Base-by-base conservation (phyloP, 306 rosid genomes). In the Benincasa hispida region DNA sequence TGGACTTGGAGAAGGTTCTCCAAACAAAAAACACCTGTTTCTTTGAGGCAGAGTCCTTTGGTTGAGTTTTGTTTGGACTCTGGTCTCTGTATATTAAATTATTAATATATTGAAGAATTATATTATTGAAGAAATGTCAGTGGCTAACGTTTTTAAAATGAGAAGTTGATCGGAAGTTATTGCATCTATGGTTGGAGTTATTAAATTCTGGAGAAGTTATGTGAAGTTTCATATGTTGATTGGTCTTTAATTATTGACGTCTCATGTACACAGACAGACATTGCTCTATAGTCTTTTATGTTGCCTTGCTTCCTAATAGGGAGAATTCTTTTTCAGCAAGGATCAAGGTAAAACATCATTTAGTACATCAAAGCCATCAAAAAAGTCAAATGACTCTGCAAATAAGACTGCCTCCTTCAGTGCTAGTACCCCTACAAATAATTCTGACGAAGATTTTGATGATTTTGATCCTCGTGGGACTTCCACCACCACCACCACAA, bases 391-490 rank as follows among this genome's bases (percentile, higher is more conserved):
- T 10, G 87, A 77, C 77, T 72, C 77, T 61, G 89, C 86, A 60
- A 81, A 77, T 54, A 83, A 86, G 63, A 56, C 79, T 79, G 79
- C 86, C 80, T 78, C 88, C 69, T 91, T 89, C 76, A 83, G 85
- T 47, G 42, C 90, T 55, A 81, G 76, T 73, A 82, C 61, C 77
- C 82, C 83, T 62, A 80, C 79, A 54, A 87, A 79, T 56, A 80
- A 76, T 54, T 73, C 83, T 1, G 93, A 91, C 41, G 96, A 90
- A 63, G 96, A 91, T 76, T 85, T 91, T 81, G 96, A 91, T 67
- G 97, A 91, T 76, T 95, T 95, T 88, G 96, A 95, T 85, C 99
- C 99, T 1, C 90, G 99, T 67, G 99, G 99, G 80, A 90, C 89
- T 67, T 85, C 96, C 79, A 77, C 84, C 50, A 54, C 97, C 83